phyloP scores from a whole-genome alignment of 1,284 basidiomycete genomes.

The Malassezia brasiliensis region DNA sequence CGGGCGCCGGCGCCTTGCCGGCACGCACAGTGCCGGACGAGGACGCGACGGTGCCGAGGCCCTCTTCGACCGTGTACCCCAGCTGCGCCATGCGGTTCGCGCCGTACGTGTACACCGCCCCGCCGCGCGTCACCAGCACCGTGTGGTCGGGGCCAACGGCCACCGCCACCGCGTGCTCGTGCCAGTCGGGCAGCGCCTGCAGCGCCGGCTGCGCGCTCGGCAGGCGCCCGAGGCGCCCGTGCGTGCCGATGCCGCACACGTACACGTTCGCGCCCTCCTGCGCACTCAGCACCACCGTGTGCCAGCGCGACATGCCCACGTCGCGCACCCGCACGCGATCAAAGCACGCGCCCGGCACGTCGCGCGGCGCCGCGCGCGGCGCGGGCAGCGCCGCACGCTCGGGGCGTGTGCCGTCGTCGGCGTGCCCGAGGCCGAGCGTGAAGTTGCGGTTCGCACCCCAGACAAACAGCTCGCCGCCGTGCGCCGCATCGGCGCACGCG shows the following conservation, averaged over 20 bases:
- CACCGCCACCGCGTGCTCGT: conserved; percentile 54
- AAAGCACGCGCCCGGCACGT: conserved; percentile 29
- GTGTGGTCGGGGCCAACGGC: conserved; percentile 92
- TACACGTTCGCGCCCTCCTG: conserved; percentile 41
- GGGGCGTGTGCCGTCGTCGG: conserved; percentile 67
- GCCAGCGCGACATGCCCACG: conserved; percentile 37
- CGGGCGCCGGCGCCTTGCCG: conserved; percentile 50
- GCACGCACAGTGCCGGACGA: conserved; percentile 20
- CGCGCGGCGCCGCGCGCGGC: neutral
- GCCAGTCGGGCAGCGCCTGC: conserved; percentile 58
- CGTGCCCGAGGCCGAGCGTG: conserved; percentile 67
- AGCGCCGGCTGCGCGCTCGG: conserved; percentile 69
- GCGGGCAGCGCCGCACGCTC: conserved; percentile 61
- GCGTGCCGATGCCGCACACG: conserved; percentile 38
- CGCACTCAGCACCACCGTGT: conserved; percentile 38
- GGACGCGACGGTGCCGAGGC: conserved; percentile 28
- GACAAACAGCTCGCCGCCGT: conserved; percentile 59
- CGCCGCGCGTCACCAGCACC: conserved; percentile 66
- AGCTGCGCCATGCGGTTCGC: conserved; percentile 63
- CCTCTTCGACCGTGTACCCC: conserved; percentile 70
- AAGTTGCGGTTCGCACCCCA: conserved; percentile 75
- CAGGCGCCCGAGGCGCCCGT: conserved; percentile 57
- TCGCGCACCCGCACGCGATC: conserved; percentile 34
- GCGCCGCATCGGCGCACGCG: conserved; percentile 1
- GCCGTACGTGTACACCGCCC: conserved; percentile 84